These are phyloP conservation scores for Euphrasia arctica DNA, from an alignment of 305 asterid species.

Conservation along the genomic window DNA sequence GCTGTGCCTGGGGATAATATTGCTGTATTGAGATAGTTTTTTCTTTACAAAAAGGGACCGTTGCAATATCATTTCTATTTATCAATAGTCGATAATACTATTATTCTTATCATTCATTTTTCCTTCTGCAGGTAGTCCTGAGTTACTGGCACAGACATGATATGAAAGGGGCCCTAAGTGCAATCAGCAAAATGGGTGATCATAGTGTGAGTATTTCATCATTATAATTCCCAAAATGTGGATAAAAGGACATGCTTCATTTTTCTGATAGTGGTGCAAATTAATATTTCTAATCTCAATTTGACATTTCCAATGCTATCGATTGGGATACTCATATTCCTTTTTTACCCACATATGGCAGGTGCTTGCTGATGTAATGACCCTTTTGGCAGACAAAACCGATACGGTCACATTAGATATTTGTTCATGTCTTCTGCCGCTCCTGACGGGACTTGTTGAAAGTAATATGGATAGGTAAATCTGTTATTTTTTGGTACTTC, in stretches of 20 bases:
- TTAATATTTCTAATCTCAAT: conserved; percentile 21
- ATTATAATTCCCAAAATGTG: conserved; percentile 24
- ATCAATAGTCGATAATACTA: background rate
- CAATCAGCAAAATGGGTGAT: conserved; percentile 78
- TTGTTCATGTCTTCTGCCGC: conserved; percentile 89
- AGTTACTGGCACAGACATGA: conserved; percentile 85
- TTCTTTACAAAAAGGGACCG: background rate
- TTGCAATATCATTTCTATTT: background rate
- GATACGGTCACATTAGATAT: conserved; percentile 78
- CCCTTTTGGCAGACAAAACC: conserved; percentile 66
- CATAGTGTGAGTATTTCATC: conserved; percentile 62
- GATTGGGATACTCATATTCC: conserved; percentile 16
- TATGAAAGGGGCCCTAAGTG: conserved; percentile 75
- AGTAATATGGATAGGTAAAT: conserved; percentile 80
- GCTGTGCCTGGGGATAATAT: background rate
- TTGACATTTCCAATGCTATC: conserved; percentile 21
- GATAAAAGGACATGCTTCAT: conserved; percentile 11
- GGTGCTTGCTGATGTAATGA: conserved; percentile 92
- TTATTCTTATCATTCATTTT: conserved; percentile 14
- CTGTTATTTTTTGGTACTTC: conserved; percentile 11
- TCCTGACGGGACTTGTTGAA: conserved; percentile 69
- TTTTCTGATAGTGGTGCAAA: conserved; percentile 15
- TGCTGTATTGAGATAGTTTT: background rate
- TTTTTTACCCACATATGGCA: conserved; percentile 38
- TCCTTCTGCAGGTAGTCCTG: conserved; percentile 58